Evolutionary conservation across 768 basidiomycete genomes (phyloP).

Genomic region (Tricholoma matsutake): DNA sequence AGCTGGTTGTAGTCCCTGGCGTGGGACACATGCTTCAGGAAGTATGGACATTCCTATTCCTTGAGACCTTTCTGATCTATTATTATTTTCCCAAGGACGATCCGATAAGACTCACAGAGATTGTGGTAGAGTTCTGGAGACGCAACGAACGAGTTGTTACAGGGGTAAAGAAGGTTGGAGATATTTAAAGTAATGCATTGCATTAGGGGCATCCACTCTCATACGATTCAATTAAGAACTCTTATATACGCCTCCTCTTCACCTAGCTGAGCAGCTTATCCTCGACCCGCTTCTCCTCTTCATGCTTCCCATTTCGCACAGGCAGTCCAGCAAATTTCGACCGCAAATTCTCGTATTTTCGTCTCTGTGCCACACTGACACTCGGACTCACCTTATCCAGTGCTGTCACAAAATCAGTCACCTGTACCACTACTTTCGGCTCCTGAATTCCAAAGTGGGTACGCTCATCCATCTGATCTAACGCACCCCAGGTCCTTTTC

Average conservation of each 20-base stretch:
- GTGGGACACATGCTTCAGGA: constrained; percentile 96
- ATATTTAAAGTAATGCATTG: constrained; percentile 18
- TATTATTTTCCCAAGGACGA: constrained; percentile 63
- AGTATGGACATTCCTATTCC: constrained; percentile 41
- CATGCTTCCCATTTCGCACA: constrained; percentile 45
- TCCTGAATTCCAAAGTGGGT: constrained; percentile 12
- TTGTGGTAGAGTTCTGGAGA: constrained; percentile 87
- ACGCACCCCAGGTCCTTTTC: constrained; percentile 59
- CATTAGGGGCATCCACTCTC: no score
- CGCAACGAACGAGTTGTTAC: constrained; percentile 73
- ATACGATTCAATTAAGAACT: background rate
- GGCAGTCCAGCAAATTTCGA: constrained; percentile 83
- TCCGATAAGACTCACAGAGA: constrained; percentile 74
- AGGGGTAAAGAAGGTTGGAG: constrained; percentile 59
- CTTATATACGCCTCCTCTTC: background rate
- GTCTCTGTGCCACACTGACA: constrained; percentile 75
- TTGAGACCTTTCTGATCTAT: constrained; percentile 1
- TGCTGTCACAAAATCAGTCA: constrained; percentile 71
- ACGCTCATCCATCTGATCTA: constrained; percentile 55
- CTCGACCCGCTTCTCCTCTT: constrained; percentile 34
- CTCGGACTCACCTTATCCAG: constrained; percentile 83
- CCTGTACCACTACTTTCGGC: constrained; percentile 45
- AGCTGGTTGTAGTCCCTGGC: constrained; percentile 80
- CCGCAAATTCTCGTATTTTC: constrained; percentile 77
- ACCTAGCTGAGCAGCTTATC: constrained; percentile 9